Evolutionary conservation across 2,329 filamentous ascomycete genomes (phyloP), one percentile per base, ranked within the genome.

Genomic region (Verruconis gallopava): DNA sequence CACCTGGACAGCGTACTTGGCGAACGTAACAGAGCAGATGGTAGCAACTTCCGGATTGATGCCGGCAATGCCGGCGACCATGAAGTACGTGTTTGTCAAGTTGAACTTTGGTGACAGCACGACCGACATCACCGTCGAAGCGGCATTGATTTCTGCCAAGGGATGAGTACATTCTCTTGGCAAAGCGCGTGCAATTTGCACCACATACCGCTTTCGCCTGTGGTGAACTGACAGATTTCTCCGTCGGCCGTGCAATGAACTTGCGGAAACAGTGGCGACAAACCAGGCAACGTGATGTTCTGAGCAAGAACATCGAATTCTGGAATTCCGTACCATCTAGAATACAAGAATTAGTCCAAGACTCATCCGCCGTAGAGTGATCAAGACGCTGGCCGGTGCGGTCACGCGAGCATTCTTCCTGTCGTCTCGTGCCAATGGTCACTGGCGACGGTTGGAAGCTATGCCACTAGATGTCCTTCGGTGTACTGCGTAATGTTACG

Each of bases 11-110:
- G 79, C 73, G 53, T 77, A 88, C 17, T 73, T 71, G 28, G 77
- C 72, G 42, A 88, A 73, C 1, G 78, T 77, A 0, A 83, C 79
- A 32, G 72, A 71, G 35, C 72, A 75, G 3, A 81, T 66, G 0
- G 81, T 84, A 17, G 70, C 75, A 19, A 74, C 60, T 46, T 77
- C 72, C 1, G 81, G 82, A 55, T 75, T 85, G 34, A 84, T 68
- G n/a, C 82, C 81, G 2, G 76, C 81, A 47, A 88, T 85, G 2
- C 81, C 82, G 1, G 71, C 75, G 21, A 83, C 58, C 44, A 86
- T 58, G 58, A 85, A 84, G 61, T 86, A 86, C 1, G 81, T 80
- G 37, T 65, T 58, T 1, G 62, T 68, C 11, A 86, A 66, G 58
- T 85, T 69, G 56, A 86, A 84, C 9, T 62, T 53, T 1, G 64